These are phyloP conservation scores for Xylaria intraflava DNA, from an alignment of 495 filamentous ascomycete species.

Conservation along the genomic window DNA sequence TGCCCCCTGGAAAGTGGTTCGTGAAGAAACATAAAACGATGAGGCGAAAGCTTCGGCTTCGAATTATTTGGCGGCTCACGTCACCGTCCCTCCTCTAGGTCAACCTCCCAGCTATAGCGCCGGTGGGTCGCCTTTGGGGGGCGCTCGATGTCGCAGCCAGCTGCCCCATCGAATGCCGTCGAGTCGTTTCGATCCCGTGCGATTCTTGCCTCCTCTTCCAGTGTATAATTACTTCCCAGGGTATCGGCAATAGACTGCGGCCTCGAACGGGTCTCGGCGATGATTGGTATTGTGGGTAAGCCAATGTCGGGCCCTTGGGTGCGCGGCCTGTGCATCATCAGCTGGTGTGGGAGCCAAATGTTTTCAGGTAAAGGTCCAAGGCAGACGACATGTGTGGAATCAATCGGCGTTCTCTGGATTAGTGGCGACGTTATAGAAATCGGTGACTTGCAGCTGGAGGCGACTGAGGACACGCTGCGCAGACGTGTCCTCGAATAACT, in stretches of 20 bases:
- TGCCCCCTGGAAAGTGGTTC: background rate
- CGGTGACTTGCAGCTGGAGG: conserved; percentile 26
- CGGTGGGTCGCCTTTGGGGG: conserved; percentile 45
- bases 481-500: conserved; percentile 29
- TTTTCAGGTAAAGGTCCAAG: conserved; percentile 45
- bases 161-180: conserved; percentile 15
- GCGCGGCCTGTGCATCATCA: conserved; percentile 33
- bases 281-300: conserved; percentile 15
- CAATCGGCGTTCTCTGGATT: conserved; percentile 42
- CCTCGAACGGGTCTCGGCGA: conserved; percentile 3
- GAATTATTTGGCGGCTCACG: background rate
- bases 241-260: conserved; percentile 37
- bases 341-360: conserved; percentile 37
- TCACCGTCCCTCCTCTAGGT: conserved; percentile 28
- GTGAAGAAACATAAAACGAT: background rate
- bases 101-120: conserved; percentile 51
- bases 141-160: conserved; percentile 42
- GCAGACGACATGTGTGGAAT: conserved; percentile 45
- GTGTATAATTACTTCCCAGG: conserved; percentile 46
- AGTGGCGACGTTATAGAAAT: conserved; percentile 28
- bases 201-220: conserved; percentile 41
- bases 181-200: conserved; percentile 21
- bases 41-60: background rate
- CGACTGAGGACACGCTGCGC: conserved; percentile 28
- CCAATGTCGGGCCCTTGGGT: conserved; percentile 23